Evolutionary conservation across 1,284 basidiomycete species (phyloP).

Genomic region (Rhodotorula sp.): DNA sequence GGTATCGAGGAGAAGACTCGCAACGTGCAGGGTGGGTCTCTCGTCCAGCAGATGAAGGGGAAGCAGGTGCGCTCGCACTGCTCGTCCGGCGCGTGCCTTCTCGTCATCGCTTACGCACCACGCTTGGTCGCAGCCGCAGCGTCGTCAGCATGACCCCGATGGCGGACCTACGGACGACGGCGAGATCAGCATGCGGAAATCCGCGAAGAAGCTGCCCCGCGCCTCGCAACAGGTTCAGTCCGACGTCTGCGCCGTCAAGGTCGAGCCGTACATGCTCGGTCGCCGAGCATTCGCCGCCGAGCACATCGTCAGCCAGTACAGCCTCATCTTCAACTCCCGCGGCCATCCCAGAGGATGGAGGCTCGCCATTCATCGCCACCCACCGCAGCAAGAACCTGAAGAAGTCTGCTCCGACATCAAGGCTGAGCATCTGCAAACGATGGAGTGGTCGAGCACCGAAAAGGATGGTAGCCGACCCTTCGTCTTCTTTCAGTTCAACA

Average conservation of each 20-base stretch:
- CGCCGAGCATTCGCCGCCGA: neutral
- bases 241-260: neutral
- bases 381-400: neutral
- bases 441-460: too few species aligned
- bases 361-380: neutral
- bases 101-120: too few species aligned
- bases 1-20: too few species aligned
- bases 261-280: neutral
- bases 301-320: neutral
- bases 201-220: neutral
- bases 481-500: too few species aligned
- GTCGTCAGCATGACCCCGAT: neutral
- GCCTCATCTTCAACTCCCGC: neutral
- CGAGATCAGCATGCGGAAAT: neutral
- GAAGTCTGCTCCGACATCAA: too few species aligned
- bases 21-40: too few species aligned
- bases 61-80: neutral
- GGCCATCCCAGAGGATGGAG: neutral
- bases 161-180: slow-evolving; percentile 6
- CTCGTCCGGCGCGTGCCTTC: neutral
- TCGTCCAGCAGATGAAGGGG: neutral
- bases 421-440: too few species aligned
- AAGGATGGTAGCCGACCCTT: too few species aligned
- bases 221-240: neutral
- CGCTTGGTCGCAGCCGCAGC: too few species aligned